Base-by-base conservation (phyloP, 2,329 filamentous ascomycete species). In the Dissoconium aciculare region DNA sequence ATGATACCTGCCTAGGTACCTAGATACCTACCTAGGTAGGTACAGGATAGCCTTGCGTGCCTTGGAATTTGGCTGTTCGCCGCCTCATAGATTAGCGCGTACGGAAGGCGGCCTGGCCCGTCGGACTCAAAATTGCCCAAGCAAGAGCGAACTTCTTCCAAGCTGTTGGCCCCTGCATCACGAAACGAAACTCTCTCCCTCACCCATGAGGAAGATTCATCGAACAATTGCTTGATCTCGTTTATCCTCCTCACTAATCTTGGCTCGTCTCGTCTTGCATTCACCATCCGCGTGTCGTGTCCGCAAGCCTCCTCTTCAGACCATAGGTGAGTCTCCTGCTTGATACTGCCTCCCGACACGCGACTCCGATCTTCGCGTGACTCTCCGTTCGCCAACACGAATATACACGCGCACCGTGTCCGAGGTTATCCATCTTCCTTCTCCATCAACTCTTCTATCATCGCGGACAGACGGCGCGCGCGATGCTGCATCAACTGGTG, bases 71-170 rank as follows among this genome's bases (percentile, higher is more conserved):
- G n/a, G n/a, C n/a, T n/a, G n/a, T n/a, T n/a, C n/a, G n/a, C n/a
- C n/a, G n/a, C n/a, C n/a, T n/a, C n/a, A n/a, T n/a, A n/a, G n/a
- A n/a, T n/a, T n/a, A n/a, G n/a, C n/a, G 19, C 19, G 19, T n/a
- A n/a, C 19, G n/a, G 19, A 8, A n/a, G 8, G 19, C 19, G 19
- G 19, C 19, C 19, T 23, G 19, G 19, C 19, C 19, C 19, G 19
- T n/a, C 8, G 19, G 19, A 8, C 19, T n/a, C 8, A 23, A 23
- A 23, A 23, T 8, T 23, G 8, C 8, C 8, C 8, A 23, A n/a
- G n/a, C 19, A n/a, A 23, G n/a, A n/a, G n/a, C n/a, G 8, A 23
- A 23, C 19, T 23, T 23, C 19, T 23, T 23, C n/a, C 19, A 23
- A 23, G 19, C 19, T 8, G 19, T n/a, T 23, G 19, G 19, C 19